Evolutionary conservation across 805 yeast species (phyloP).

Genomic region (Candida endomychidarum): DNA sequence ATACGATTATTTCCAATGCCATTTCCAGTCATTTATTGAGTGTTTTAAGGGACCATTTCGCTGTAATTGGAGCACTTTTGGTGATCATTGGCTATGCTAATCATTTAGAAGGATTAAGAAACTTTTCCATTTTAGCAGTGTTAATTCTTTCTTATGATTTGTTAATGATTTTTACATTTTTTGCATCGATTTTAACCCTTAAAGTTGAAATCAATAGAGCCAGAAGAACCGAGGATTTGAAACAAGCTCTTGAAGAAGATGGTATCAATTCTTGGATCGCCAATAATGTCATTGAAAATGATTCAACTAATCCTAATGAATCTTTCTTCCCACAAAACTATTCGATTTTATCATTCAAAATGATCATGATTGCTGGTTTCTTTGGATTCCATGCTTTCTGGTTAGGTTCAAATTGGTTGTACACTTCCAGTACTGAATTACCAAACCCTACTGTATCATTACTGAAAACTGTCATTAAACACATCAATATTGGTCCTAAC

Average conservation of each 20-base stretch:
- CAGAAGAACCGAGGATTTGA: conserved; percentile 74
- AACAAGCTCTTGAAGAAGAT: conserved; percentile 86
- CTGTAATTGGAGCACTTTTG: conserved; percentile 68
- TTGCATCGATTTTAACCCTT: conserved; percentile 76
- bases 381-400: conserved; percentile 66
- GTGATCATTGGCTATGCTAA: conserved; percentile 65
- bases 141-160: conserved; percentile 71
- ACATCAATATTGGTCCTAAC: conserved; percentile 44
- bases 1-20: conserved; percentile 43
- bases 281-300: conserved; percentile 56
- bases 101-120: conserved; percentile 69
- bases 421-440: conserved; percentile 21
- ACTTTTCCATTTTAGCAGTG: conserved; percentile 75
- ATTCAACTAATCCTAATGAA: conserved; percentile 19
- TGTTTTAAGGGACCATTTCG: conserved; percentile 70
- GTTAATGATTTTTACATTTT: conserved; percentile 74
- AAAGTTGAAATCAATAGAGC: conserved; percentile 87
- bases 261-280: conserved; percentile 80
- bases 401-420: conserved; percentile 70
- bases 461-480: conserved; percentile 42
- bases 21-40: conserved; percentile 45
- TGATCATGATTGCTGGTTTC: conserved; percentile 58
- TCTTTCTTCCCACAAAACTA: conserved; percentile 23
- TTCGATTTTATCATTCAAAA: conserved; percentile 53
- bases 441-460: conserved; percentile 20